These are phyloP conservation scores for Scedosporium dehoogii DNA, from an alignment of 2,329 filamentous ascomycete genomes.

Conservation along the genomic window DNA sequence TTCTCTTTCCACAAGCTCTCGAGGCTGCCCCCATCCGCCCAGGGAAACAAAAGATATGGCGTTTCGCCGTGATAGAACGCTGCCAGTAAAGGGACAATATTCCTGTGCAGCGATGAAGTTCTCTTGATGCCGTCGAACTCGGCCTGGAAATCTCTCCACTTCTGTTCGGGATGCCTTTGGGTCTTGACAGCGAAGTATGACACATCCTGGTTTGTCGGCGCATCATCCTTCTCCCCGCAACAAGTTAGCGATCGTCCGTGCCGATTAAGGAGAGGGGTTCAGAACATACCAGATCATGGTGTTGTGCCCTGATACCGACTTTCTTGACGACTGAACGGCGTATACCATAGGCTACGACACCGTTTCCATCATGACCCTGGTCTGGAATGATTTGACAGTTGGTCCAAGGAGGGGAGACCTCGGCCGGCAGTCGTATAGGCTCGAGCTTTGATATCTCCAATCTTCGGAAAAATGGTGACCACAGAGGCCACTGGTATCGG, in stretches of 20 bases:
- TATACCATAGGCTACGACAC: not conserved
- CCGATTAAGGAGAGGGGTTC: not conserved
- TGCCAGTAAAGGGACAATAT: not conserved
- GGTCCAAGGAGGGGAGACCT: not conserved
- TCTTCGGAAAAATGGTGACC: not conserved
- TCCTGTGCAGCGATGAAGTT: not conserved
- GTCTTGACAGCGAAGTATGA: not conserved
- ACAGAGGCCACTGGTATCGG: conserved; percentile 1
- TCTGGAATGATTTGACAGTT: not conserved
- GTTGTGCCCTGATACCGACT: not conserved
- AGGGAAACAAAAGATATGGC: not conserved
- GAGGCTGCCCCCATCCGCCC: conserved; percentile 5
- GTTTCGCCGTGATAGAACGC: not conserved
- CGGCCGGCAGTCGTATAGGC: not conserved
- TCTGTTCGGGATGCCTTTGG: not conserved
- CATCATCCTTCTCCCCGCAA: no score
- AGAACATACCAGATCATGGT: not conserved
- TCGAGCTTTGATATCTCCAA: not conserved
- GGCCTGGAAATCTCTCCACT: not conserved
- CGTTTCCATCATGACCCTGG: not conserved
- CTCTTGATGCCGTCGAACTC: not conserved
- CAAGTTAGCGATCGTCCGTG: no score
- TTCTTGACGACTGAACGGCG: not conserved
- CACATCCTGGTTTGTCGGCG: not conserved
- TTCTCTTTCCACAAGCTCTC: conserved; percentile 9